These are phyloP conservation scores for Spergularia azorica DNA, from an alignment of 179 eudicot genomes.

Conservation along the genomic window DNA sequence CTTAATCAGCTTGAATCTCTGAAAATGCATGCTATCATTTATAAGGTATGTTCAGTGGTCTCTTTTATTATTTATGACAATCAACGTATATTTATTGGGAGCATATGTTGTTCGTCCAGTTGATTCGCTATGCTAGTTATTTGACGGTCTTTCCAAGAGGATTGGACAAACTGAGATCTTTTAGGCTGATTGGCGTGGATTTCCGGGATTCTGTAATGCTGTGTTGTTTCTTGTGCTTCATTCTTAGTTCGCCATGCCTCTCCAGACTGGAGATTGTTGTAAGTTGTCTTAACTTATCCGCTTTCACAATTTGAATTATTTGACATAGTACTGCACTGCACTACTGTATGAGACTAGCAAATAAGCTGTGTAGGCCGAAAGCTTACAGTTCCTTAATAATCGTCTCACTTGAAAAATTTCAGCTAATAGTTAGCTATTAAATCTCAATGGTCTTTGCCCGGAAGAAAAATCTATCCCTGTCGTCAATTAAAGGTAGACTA, in stretches of 20 bases:
- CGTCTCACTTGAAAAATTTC: too few relatives aligned
- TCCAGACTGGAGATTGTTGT: background rate
- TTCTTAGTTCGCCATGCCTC: background rate
- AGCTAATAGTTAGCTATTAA: too few relatives aligned
- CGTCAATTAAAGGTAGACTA: too few relatives aligned
- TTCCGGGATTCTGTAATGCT: background rate
- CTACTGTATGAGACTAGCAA: too few relatives aligned
- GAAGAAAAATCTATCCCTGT: too few relatives aligned
- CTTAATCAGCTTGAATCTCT: background rate
- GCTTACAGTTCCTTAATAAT: too few relatives aligned
- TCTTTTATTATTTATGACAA: background rate
- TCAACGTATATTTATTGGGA: background rate
- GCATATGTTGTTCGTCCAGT: background rate
- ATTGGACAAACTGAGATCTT: background rate
- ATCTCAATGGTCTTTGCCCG: too few relatives aligned
- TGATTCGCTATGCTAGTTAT: background rate
- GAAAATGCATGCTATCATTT: background rate
- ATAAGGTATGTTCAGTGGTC: background rate
- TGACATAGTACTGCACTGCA: too few relatives aligned
- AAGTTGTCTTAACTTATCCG: background rate
- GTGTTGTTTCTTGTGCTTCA: background rate
- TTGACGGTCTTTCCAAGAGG: background rate
- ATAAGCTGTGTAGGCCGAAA: too few relatives aligned
- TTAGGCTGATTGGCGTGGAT: background rate
- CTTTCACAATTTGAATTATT: background rate